A percentile compares a stretch with the other conserved stretches of the same genome.
Evolutionary conservation across 768 basidiomycete species (phyloP).

Genomic region (Rhodotorula toruloides): DNA sequence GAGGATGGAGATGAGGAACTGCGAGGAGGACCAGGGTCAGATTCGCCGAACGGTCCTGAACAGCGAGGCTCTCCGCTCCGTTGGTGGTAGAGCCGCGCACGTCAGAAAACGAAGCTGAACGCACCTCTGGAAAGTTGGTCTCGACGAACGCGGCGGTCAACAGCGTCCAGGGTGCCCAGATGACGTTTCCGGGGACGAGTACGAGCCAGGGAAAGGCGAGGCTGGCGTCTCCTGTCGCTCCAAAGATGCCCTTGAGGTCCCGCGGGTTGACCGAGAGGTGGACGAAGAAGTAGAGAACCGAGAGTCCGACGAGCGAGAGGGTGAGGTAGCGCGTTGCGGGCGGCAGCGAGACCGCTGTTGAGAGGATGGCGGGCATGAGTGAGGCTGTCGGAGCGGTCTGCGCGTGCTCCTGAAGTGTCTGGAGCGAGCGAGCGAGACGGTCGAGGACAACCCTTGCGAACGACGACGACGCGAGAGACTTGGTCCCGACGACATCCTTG

Average conservation of each 20-base stretch:
- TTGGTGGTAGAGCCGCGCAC: neutral
- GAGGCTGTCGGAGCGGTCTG: too few species aligned
- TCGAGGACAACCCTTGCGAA: too few species aligned
- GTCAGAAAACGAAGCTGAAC: slow-evolving; percentile 43
- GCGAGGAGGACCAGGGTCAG: neutral
- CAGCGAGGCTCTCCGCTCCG: neutral
- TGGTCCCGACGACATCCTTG: too few species aligned
- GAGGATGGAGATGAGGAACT: slow-evolving; percentile 73
- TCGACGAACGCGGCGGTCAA: slow-evolving; percentile 85
- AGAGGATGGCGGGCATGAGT: slow-evolving; percentile 31
- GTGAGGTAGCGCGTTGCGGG: slow-evolving; percentile 37
- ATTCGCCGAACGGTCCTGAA: neutral
- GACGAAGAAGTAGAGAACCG: slow-evolving; percentile 26
- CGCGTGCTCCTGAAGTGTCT: too few species aligned
- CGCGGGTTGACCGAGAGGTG: slow-evolving; percentile 13
- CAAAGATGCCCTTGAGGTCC: slow-evolving; percentile 21
- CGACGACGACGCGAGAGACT: too few species aligned
- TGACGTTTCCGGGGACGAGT: slow-evolving; percentile 36
- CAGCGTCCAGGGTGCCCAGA: slow-evolving; percentile 75
- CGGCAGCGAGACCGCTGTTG: slow-evolving; percentile 21
- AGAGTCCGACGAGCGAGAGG: slow-evolving; percentile 15
- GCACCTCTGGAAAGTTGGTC: slow-evolving; percentile 72
- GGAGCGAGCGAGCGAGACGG: too few species aligned
- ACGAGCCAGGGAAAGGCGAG: slow-evolving; percentile 41
- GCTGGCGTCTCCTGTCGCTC: slow-evolving; percentile 24